Evolutionary conservation across 2,329 filamentous ascomycete species (phyloP), one percentile per base, ranked within the genome.

Genomic region (Verticillium albo-atrum): DNA sequence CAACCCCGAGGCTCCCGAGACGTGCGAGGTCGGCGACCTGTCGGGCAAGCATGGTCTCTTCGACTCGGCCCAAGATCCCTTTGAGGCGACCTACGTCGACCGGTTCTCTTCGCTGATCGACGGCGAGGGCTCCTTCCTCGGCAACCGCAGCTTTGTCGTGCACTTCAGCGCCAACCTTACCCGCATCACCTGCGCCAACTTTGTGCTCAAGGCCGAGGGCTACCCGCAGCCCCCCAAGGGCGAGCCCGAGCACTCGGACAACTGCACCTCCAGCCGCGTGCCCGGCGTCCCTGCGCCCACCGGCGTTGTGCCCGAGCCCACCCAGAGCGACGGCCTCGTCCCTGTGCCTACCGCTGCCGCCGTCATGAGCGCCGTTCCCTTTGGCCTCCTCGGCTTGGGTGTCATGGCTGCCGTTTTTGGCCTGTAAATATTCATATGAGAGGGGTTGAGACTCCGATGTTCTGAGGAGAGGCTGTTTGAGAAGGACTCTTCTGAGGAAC

Each of bases 11-110:
- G 69, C 75, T 6, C 87, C 87, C 7, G 73, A 82, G 62, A 86
- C 84, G 10, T 95, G 90, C 77, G 85, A 94, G 74, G 84, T 90
- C 12, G 90, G 91, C 64, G 90, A 94, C 71, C 78, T 92, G 59
- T 83, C 84, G 66, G 90, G 90, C 69, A 94, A 94, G 77, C 78
- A 89, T 67, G 89, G 89, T 62, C 79, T 79, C 61, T 82, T 90
- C 67, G 77, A 72, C 27, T 71, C 73, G 28, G 51, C 42, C 37
- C 28, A 51, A 2, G 79, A 81, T 63, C 75, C 80, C 14, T 87
- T 81, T 68, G 68, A 70, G 28, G 73, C 71, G 58, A 75, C 73
- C 55, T 89, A 84, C 74, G 68, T 72, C 60, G 88, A 90, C 68
- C 70, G 74, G 25, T 90, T 80, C 68, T 74, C 81, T n/a, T 84